Evolutionary conservation across 2,329 filamentous ascomycete species (phyloP).

Genomic region (Dichotomopilus funicola): DNA sequence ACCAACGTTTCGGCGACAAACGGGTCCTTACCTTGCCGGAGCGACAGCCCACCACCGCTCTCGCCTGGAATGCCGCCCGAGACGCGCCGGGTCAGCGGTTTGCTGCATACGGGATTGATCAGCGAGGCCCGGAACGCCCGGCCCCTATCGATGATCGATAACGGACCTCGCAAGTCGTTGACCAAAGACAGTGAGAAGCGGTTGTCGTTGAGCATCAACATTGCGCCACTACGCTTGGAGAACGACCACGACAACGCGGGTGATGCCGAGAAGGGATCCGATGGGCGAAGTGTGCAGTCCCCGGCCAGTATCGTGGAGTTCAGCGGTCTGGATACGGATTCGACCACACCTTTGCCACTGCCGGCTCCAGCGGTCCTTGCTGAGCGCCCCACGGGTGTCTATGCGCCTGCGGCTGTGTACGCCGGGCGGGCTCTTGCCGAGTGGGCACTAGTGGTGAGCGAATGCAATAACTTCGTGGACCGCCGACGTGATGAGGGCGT

Average conservation of each 20-base stretch:
- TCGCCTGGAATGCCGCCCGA: conserved; percentile 36
- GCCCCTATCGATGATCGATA: conserved; percentile 19
- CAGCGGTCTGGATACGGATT: conserved; percentile 10
- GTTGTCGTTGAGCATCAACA: conserved; percentile 20
- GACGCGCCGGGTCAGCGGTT: conserved; percentile 44
- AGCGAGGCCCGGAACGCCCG: conserved; percentile 47
- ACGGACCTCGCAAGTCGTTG: conserved; percentile 18
- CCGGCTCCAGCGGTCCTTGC: conserved; percentile 30
- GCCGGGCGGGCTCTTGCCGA: conserved; percentile 69
- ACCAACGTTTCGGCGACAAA: conserved; percentile 2
- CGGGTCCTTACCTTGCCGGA: conserved; percentile 19
- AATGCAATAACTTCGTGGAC: conserved; percentile 78
- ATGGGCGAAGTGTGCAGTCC: conserved; percentile 14
- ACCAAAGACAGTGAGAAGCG: conserved; percentile 15
- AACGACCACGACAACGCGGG: conserved; percentile 5
- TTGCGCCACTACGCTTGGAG: conserved; percentile 12
- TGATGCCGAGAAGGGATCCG: background rate
- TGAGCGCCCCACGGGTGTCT: conserved; percentile 40
- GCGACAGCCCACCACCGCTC: conserved; percentile 34
- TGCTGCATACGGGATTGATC: conserved; percentile 40
- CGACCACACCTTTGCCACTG: conserved; percentile 8
- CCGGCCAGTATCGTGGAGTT: conserved; percentile 6
- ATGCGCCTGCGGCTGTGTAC: conserved; percentile 49
- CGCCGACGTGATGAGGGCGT: conserved; percentile 69
- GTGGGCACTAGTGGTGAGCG: conserved; percentile 67